Base-by-base conservation (phyloP, 495 filamentous ascomycete species). In the Penicillium argentinense region DNA sequence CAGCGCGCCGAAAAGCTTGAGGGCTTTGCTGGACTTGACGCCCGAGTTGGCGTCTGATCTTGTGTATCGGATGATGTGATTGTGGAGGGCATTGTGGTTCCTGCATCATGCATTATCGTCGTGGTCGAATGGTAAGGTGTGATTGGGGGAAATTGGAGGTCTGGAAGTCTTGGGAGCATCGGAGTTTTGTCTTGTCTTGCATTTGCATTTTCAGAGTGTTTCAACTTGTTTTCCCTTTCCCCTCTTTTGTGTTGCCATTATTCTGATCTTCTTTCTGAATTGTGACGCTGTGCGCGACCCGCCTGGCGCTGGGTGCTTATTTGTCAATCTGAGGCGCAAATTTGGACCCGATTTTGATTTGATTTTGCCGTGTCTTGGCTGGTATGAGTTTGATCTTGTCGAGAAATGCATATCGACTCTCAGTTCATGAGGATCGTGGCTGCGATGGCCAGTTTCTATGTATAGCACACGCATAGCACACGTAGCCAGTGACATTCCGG, bases 1-100 rank as follows among this genome's bases (percentile, higher is more conserved):
- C 42, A 45, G 48, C 30, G 47, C 54, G 1, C 60, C 59, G n/a
- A 59, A 42, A 24, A 69, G 64, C 29, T 54, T 75, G 30, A 59
- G 67, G 21, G 51, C 56, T 1, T 56, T 75, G 40, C 39, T 75
- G 50, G 72, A 75, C 45, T 54, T 51, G 39, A 69, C 64, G 25
- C 62, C 70, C 4, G 72, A 75, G 53, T 48, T 75, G 49, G 72
- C 67, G 29, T 71, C 68, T 40, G 72, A 75, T 62, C 55, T 75
- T 57, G 64, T 75, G n/a, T 75, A 72, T 39, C 69, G 70, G 5
- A 71, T 73, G 68, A 67, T 68, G 66, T 67, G 52, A 63, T 17
- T 27, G 18, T 9, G n/a, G n/a, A n/a, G n/a, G n/a, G n/a, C n/a
- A n/a, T n/a, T n/a, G n/a, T n/a, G n/a, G n/a, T n/a, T n/a, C n/a